A percentile compares a stretch with the other conserved stretches of the same genome.
Conservation (phyloP, 768 basidiomycete species). For the Mycena pura region DNA sequence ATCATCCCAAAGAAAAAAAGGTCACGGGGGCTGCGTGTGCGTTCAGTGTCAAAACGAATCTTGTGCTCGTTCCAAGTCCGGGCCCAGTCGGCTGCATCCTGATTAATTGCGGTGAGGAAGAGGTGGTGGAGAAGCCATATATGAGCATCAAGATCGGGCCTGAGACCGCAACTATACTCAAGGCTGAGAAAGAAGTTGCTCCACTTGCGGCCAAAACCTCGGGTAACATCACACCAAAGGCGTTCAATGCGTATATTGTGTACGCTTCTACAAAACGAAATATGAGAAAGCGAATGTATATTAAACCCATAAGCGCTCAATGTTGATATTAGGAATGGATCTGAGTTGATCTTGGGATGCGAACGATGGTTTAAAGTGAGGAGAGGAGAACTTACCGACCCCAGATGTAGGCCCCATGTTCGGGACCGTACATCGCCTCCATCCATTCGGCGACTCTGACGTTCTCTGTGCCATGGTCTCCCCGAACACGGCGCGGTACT, state of each 20-base stretch:
- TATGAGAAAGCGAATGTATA: not conserved
- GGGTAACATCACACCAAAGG: conserved; percentile 44
- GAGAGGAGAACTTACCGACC: conserved; percentile 34
- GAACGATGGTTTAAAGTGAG: no score
- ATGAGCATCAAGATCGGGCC: conserved; percentile 31
- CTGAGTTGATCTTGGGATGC: no score
- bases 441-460: conserved; percentile 37
- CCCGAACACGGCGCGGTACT: conserved; percentile 1
- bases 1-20: conserved; percentile 30
- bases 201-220: conserved; percentile 41
- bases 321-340: not conserved
- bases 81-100: conserved; percentile 33
- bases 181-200: conserved; percentile 38
- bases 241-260: conserved; percentile 41
- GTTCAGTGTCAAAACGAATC: conserved; percentile 13
- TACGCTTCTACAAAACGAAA: conserved; percentile 10
- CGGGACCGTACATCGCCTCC: conserved; percentile 31
- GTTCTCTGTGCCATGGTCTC: conserved; percentile 35
- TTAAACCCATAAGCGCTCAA: not conserved
- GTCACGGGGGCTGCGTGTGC: conserved; percentile 21
- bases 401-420: conserved; percentile 45
- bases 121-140: conserved; percentile 45
- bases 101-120: conserved; percentile 37
- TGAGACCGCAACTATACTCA: conserved; percentile 34
- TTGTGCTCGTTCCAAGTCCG: conserved; percentile 40